Base-by-base conservation (phyloP, 169 alveolate genomes). In the Plasmodium sp. region DNA sequence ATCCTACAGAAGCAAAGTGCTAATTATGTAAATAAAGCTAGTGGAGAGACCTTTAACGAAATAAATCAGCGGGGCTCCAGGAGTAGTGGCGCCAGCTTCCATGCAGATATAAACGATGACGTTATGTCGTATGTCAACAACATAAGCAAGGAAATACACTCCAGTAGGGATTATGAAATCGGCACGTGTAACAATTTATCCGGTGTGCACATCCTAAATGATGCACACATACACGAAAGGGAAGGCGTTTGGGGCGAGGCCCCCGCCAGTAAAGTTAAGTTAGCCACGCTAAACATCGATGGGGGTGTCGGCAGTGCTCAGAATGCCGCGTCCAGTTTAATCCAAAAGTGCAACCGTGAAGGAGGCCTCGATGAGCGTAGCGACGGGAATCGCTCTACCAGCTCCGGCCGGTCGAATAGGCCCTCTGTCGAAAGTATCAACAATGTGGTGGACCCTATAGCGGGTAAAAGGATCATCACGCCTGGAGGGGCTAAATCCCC, bases 71-170 rank as follows among this genome's bases (percentile, higher is more conserved):
- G 22, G 43, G 77, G 41, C 34, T 51, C 77, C 12, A 81, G 74
- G 51, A 36, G 77, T 54, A 67, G 77, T 67, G 39, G 79, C 34
- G 41, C 51, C 58, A 81, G 79, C 6, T 54, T 81, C 39, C 43
- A 81, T 27, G 22, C 77, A 36, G 39, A 81, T 81, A 81, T 81
- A 43, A 81, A 54, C 41, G 41, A 81, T 48, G 77, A 81, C n/a
- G 18, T 81, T 33, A 54, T 81, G 77, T 6, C 9, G 41, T 51
- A 81, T 81, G 54, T 81, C 10, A 81, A 51, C 45, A 22, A 34
- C 9, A 80, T 45, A 41, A 9, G 84, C 6, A 81, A 54, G 71
- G 77, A 39, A n/a, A 54, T 58, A 9, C 5, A 71, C 18, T 27
- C 45, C 36, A 41, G 22, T 22, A 81, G 1, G n/a, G 51, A 33